Percentiles rank a stretch among this genome's conserved stretches.
phyloP scores from a whole-genome alignment of 2,329 filamentous ascomycete genomes.

The Penicillium fuscoglaucum region DNA sequence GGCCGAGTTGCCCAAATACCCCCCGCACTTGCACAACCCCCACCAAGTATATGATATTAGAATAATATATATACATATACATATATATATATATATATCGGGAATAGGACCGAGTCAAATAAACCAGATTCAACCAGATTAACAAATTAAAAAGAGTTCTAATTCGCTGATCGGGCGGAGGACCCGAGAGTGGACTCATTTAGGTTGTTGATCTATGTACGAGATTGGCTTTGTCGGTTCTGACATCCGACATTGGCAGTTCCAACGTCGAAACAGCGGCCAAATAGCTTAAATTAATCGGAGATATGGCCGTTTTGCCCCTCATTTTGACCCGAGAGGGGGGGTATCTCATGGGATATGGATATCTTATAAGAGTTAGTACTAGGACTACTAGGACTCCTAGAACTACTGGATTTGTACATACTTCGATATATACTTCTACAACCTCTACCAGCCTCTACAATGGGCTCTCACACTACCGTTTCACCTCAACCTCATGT shows the following conservation, averaged over 20 bases:
- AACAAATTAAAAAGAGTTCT: neutral
- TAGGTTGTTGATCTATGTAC: neutral
- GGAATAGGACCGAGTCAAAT: neutral
- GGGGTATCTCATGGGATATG: neutral
- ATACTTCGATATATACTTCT: neutral
- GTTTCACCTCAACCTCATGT: slow-evolving; percentile 21
- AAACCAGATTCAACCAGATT: neutral
- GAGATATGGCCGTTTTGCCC: slow-evolving; percentile 10
- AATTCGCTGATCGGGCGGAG: neutral
- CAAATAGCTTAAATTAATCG: neutral
- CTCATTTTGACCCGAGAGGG: slow-evolving; percentile 1
- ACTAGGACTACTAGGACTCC: neutral
- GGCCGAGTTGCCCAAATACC: neutral
- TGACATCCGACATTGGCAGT: neutral
- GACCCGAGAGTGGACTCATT: neutral
- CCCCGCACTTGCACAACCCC: neutral
- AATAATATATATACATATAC: neutral
- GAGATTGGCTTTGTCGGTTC: slow-evolving; percentile 3
- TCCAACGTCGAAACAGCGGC: slow-evolving; percentile 2
- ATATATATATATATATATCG: neutral
- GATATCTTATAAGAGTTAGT: neutral
- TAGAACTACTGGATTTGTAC: too few relatives aligned
- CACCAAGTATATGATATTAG: too few relatives aligned
- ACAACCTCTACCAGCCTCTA: neutral
- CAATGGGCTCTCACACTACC: slow-evolving; percentile 16